Evolutionary conservation across 2,329 filamentous ascomycete species (phyloP), one percentile per base, ranked within the genome.

Genomic region (Arthrobotrys megalospora): DNA sequence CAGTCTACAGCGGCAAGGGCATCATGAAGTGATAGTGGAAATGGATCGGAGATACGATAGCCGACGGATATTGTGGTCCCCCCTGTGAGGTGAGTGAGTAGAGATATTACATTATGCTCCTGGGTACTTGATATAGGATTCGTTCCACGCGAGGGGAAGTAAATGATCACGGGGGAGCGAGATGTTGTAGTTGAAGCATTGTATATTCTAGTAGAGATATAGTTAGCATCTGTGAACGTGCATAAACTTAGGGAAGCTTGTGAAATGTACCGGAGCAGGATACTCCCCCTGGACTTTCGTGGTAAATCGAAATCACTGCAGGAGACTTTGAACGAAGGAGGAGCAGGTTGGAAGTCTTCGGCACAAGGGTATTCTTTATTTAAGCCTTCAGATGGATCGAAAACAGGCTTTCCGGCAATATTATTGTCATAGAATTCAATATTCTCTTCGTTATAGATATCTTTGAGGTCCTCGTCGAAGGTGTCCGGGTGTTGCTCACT

Each of bases 11-110:
- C 76, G 3, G 76, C 76, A 6, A 75, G 19, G 5, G 53, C 63
- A 66, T 79, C 76, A 19, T 79, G 76, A 28, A 73, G 69, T 8
- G 76, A 70, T 16, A 69, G 34, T 14, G 76, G 70, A 21, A 79
- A 79, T 16, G 76, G 69, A 16, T 47, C 55, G 3, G 69, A 73
- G 16, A 75, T 58, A 10, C 76, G 68, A 36, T 79, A 79, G 10
- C 76, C 76, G 24, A 79, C 76, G 21, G 58, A 64, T 34, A 79
- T 47, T 10, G 53, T 69, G 1, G 70, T 79, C 1, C 55, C 41
- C 12, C 38, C 19, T 12, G 69, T 73, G 16, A 79, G 41, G 8
- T 53, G 50, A 41, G 69, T 65, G n/a, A 79, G 38, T 19, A 28
- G 36, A 12, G 76, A 41, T 19, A 75, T 55, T 8, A 55, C 52